Base-by-base conservation (phyloP, 2,329 filamentous ascomycete genomes). In the Colletotrichum trifolii region DNA sequence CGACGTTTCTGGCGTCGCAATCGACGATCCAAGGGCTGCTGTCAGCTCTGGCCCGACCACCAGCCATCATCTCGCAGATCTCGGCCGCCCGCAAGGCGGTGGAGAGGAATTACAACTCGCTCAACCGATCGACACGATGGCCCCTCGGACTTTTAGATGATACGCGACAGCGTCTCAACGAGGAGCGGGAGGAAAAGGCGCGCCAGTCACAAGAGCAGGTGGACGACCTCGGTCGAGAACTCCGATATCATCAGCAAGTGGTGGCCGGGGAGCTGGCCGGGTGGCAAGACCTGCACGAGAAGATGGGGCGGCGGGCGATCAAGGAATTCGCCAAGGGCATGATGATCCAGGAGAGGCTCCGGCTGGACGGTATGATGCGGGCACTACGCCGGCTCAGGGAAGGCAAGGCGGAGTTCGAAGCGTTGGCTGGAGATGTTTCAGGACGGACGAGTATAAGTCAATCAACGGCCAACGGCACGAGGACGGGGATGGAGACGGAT, bases 171-270 rank as follows among this genome's bases (percentile, higher is more conserved):
- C 88, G 92, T 36, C 84, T 94, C 9, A 91, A 94, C 71, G 90
- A 93, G 68, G 96, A 98, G 63, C 91, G 92, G 47, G 92, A 94
- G 78, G 90, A 92, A 69, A 93, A 91, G 71, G 92, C 93, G 42
- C 85, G 87, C 12, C 89, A 89, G 68, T 88, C 87, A 25, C 87
- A 90, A 68, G 78, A 83, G 15, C 93, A 97, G 74, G 86, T 92
- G 10, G 87, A 90, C 17, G 86, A 88, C 47, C 78, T 97, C n/a
- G 90, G 91, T 0, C 88, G 88, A 55, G 96, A 99, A 77, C 81
- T 99, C 60, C 83, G 93, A 54, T 97, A 96, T 76, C 97, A 94
- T 52, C 95, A 97, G 79, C 93, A 96, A 76, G 93, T 95, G 12
- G 95, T 98, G 33, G 95, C 96, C 7, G 86, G 89, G 2, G 96